Evolutionary conservation across 1,284 basidiomycete genomes (phyloP).

Genomic region (Butyriboletus appendiculatus): DNA sequence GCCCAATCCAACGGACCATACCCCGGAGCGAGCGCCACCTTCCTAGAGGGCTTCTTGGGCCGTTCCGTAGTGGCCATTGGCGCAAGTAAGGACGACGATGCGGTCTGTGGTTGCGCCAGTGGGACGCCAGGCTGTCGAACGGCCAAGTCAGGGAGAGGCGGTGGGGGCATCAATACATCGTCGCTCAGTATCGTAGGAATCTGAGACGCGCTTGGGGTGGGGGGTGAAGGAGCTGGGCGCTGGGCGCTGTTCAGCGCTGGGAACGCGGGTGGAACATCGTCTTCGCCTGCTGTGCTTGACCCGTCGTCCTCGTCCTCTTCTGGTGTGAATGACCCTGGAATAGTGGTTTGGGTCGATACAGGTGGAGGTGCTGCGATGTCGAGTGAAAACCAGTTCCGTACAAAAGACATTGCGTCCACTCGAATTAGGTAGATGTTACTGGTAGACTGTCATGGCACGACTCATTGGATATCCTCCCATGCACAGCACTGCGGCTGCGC

Average conservation of each 20-base stretch:
- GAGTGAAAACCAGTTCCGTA: slow-evolving; percentile 50
- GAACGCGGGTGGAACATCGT: slow-evolving; percentile 81
- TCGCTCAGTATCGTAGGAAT: slow-evolving; percentile 53
- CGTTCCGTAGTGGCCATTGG: slow-evolving; percentile 59
- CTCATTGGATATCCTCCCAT: too few species aligned
- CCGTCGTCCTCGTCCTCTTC: slow-evolving; percentile 55
- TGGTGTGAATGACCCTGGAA: slow-evolving; percentile 24
- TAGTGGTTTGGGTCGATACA: background rate
- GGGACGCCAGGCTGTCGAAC: slow-evolving; percentile 46
- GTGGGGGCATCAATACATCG: slow-evolving; percentile 69
- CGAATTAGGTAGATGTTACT: too few species aligned
- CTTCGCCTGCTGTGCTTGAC: slow-evolving; percentile 58
- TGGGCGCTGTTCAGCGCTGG: slow-evolving; percentile 83
- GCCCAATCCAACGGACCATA: slow-evolving; percentile 97
- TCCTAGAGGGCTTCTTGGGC: slow-evolving; percentile 56
- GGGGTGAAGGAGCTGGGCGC: slow-evolving; percentile 43
- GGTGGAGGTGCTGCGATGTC: slow-evolving; percentile 24
- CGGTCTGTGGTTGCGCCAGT: slow-evolving; percentile 23
- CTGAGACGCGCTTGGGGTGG: slow-evolving; percentile 12
- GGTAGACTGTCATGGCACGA: background rate
- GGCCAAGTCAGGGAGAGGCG: slow-evolving; percentile 53
- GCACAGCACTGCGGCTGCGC: too few species aligned
- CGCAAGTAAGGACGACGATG: slow-evolving; percentile 53
- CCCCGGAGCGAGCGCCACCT: slow-evolving; percentile 91
- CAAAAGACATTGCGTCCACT: slow-evolving; percentile 39